Evolutionary conservation across 768 basidiomycete species (phyloP), one percentile per base, ranked within the genome.

Genomic region (Hirschioporus abietinus): DNA sequence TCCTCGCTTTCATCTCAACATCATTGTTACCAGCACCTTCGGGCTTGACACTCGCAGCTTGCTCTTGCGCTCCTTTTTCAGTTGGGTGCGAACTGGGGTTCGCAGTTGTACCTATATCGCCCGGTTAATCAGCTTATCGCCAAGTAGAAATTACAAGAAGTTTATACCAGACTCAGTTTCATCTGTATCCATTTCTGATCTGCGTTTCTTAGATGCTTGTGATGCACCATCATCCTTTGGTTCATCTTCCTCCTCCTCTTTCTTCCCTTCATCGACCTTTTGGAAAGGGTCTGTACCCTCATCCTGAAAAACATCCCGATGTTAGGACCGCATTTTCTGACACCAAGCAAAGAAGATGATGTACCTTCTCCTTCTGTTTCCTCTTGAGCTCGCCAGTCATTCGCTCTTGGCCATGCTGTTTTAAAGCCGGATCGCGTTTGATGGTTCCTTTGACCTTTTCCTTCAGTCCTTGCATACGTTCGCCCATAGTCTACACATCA

Each of bases 381-480:
- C 69, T 72, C 76, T 78, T 78, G 68, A 80, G 66, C 66, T 78
- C 78, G 35, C 83, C 83, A 0, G 78, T 78, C 70, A 75, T 76
- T 64, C 73, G 73, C 27, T 81, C 76, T 42, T 69, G 74, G 1
- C 82, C 82, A 42, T 76, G 76, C 70, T 80, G 70, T 4, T 74
- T 77, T 23, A 79, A 64, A 8, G 78, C 77, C 1, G 75, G 78
- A 62, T 80, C 76, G 35, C 70, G 68, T 60, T 72, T 70, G 18
- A 82, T 66, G 72, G 79, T 81, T 20, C 81, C 81, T 65, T 75
- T 76, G 66, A 79, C 23, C 68, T 81, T 74, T 60, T 82, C 80
- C 63, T 75, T 76, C 5, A 78, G 2, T 0, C 83, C 81, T 5
- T 34, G 64, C 23, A 83, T 25, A 69, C 78, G 78, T 42, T 83